Evolutionary conservation across 2,329 filamentous ascomycete genomes (phyloP), one percentile per base, ranked within the genome.

Genomic region (Ophiobolus disseminans): DNA sequence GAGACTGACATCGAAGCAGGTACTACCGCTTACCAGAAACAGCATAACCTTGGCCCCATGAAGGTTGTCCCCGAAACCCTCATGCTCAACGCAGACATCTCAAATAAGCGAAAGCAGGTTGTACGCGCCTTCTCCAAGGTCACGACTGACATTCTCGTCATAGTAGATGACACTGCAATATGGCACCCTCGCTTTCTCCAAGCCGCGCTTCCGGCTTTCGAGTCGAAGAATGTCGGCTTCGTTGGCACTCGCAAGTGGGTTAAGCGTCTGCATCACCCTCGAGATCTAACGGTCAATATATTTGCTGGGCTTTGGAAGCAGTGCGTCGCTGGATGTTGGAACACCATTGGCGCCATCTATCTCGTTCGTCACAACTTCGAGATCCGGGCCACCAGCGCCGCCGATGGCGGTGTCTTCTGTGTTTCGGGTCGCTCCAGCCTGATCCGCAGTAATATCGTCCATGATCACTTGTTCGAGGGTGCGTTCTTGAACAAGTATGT

Each of bases 341-440:
- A 67, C 48, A 50, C 45, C 0, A 61, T 63, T 16, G 59, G 57
- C 5, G 61, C 48, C 0, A 1, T 59, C 0, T 72, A 72, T 26
- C 56, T 73, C 4, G 52, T 64, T 13, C 68, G 70, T 2, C 69
- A 68, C 41, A 73, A 71, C 45, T 70, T 69, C 41, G 66, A 74
- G 38, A 67, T 65, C 9, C 55, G 48, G 0, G 57, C 66, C 0
- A 68, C 65, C 0, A 68, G 65, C 17, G 50, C 60, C 2, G 63
- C 69, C 1, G 70, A 72, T 38, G 68, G 66, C 0, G 67, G 69
- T 8, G 58, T 70, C 1, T 72, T 68, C 39, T 62, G 63, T 21
- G 45, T 72, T 3, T 72, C 69, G 1, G 70, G 66, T 11, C 65
- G 70, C 5, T 67, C 68, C 1, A 53, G 54, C 6, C 40, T 66